A percentile compares a stretch with the other conserved stretches of the same genome.
Conservation (phyloP, 306 rosid genomes). For the Trichosanthes truncata region DNA sequence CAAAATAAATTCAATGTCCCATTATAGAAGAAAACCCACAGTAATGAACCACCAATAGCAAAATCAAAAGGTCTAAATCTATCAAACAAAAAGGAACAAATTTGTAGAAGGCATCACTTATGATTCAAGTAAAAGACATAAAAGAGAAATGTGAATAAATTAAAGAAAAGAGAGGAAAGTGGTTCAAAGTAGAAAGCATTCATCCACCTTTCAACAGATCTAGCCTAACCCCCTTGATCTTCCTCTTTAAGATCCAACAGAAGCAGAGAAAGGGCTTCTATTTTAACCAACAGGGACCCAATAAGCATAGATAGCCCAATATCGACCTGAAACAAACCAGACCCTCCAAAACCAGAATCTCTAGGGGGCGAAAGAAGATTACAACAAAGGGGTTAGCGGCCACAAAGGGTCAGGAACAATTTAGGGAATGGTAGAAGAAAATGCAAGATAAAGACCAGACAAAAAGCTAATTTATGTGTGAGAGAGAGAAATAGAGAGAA, state of each 20-base stretch:
- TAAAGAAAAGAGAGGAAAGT: constrained; percentile 18
- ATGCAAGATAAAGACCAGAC: constrained; percentile 33
- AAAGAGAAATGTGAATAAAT: constrained; percentile 30
- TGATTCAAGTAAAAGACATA: constrained; percentile 58
- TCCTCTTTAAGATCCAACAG: constrained; percentile 48
- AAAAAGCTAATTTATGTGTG: constrained; percentile 17
- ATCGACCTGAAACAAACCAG: constrained; percentile 33
- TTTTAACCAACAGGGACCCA: constrained; percentile 36
- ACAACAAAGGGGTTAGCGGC: constrained; percentile 22
- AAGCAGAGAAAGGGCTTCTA: constrained; percentile 43
- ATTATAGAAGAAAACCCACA: constrained; percentile 22
- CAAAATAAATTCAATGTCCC: constrained; percentile 23
- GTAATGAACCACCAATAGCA: constrained; percentile 18
- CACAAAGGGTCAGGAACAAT: constrained; percentile 44
- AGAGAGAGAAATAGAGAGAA: constrained; percentile 9
- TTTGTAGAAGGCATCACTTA: constrained; percentile 63
- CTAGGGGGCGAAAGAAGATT: no score
- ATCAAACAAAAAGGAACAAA: constrained; percentile 19
- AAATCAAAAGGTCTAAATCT: constrained; percentile 25
- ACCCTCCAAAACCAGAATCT: constrained; percentile 52
- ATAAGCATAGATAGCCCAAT: constrained; percentile 44
- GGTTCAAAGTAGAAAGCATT: constrained; percentile 36
- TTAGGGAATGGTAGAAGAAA: constrained; percentile 13
- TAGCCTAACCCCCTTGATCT: constrained; percentile 47
- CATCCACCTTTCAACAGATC: constrained; percentile 65